Evolutionary conservation across 352 stramenopile species (phyloP).

Genomic region (Globisporangium paroecandrum): DNA sequence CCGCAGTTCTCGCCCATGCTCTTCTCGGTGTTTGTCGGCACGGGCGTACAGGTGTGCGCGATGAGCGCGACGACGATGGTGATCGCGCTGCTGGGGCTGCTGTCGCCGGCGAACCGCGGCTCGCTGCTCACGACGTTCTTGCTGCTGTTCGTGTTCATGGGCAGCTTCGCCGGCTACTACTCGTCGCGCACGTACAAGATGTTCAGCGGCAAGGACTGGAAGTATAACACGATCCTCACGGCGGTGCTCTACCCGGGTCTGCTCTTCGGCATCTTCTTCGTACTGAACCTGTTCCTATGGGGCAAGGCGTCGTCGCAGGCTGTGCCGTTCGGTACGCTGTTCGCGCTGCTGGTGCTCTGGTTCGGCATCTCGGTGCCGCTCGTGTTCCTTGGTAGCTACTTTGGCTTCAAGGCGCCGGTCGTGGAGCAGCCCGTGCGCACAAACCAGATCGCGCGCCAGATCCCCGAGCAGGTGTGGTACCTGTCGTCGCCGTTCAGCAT

Average conservation of each 20-base stretch:
- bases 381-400: conserved; percentile 98
- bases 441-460: conserved; percentile 89
- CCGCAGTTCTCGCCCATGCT: conserved; percentile 92
- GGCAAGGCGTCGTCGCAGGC: conserved; percentile 81
- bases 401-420: conserved; percentile 89
- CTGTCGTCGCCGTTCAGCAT: conserved; percentile 92
- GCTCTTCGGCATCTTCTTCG: conserved; percentile 93
- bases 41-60: conserved; percentile 93
- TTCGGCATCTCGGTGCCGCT: conserved; percentile 97
- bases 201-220: conserved; percentile 97
- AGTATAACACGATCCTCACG: conserved; percentile 95
- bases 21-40: conserved; percentile 94
- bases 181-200: conserved; percentile 98
- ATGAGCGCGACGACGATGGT: conserved; percentile 95
- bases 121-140: conserved; percentile 95
- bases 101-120: conserved; percentile 96
- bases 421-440: conserved; percentile 89
- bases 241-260: conserved; percentile 93
- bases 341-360: conserved; percentile 97
- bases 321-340: conserved; percentile 96
- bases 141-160: conserved; percentile 98
- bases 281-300: conserved; percentile 96
- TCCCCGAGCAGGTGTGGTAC: conserved; percentile 96
- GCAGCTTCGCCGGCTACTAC: conserved; percentile 95
- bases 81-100: conserved; percentile 92